Conservation (phyloP, 768 basidiomycete genomes). For the Suillus luteus region DNA sequence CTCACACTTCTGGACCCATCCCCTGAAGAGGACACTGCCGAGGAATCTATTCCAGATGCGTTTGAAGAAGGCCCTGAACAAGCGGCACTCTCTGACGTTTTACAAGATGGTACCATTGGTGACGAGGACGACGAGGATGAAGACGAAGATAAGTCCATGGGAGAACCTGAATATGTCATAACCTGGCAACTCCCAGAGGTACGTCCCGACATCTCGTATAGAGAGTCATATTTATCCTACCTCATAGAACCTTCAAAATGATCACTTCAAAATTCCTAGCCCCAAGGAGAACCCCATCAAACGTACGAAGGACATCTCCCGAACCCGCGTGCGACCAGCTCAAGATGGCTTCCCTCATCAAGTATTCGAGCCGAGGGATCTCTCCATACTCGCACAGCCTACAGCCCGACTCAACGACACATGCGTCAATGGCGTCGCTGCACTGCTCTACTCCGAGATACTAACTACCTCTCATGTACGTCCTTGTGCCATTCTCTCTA, state of each 20-base stretch:
- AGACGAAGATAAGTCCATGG: background rate
- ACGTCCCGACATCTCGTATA: background rate
- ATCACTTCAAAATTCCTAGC: background rate
- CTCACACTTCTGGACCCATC: background rate
- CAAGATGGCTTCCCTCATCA: slow-evolving; percentile 5
- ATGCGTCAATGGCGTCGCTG: slow-evolving; percentile 16
- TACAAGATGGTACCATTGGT: background rate
- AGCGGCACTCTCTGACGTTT: background rate
- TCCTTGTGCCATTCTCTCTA: slow-evolving; percentile 15
- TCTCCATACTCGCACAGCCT: slow-evolving; percentile 11
- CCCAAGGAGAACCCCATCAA: background rate
- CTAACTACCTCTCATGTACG: background rate
- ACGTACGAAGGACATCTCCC: too few relatives aligned
- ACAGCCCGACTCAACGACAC: slow-evolving; percentile 16
- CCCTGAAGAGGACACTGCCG: background rate
- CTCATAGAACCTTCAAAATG: background rate
- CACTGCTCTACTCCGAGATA: slow-evolving; percentile 11
- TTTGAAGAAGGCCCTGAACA: background rate
- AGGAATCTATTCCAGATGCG: background rate
- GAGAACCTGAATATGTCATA: background rate
- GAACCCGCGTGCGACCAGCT: background rate
- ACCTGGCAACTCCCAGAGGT: slow-evolving; percentile 6
- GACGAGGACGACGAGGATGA: slow-evolving; percentile 13
- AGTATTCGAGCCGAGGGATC: slow-evolving; percentile 10
- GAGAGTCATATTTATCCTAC: background rate